phyloP scores from a whole-genome alignment of 2,329 filamentous ascomycete genomes.

The Talaromyces amestolkiae region DNA sequence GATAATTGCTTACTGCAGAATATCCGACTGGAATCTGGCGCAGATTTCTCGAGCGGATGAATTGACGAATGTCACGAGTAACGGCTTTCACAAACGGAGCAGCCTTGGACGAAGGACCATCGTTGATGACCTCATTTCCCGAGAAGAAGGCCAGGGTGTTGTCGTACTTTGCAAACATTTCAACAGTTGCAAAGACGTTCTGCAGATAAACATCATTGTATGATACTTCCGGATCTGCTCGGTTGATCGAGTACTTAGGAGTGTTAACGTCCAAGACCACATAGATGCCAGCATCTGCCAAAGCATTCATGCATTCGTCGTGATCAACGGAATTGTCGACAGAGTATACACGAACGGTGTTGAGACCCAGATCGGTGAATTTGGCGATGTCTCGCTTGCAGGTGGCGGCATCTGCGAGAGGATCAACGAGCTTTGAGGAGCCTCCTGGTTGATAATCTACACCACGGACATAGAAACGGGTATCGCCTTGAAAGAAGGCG shows the following conservation, averaged over 20 bases:
- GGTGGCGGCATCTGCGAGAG: constrained; percentile 65
- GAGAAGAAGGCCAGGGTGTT: constrained; percentile 88
- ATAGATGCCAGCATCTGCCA: constrained; percentile 86
- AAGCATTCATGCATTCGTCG: constrained; percentile 77
- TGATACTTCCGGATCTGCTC: constrained; percentile 66
- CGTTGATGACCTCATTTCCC: constrained; percentile 77
- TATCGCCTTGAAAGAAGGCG: constrained; percentile 62
- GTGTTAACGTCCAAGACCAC: constrained; percentile 89
- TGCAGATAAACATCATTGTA: constrained; percentile 88
- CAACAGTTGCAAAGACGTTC: constrained; percentile 82
- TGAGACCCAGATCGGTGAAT: constrained; percentile 83
- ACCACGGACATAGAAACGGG: constrained; percentile 55
- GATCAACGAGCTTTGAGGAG: constrained; percentile 64
- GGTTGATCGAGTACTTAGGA: constrained; percentile 85
- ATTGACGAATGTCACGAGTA: constrained; percentile 73
- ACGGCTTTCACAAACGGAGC: constrained; percentile 76
- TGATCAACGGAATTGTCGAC: constrained; percentile 83
- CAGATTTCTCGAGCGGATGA: constrained; percentile 61
- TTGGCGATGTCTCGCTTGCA: constrained; percentile 78
- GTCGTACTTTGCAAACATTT: constrained; percentile 75
- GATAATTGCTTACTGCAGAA: constrained; percentile 45
- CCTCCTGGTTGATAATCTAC: constrained; percentile 67
- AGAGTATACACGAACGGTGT: constrained; percentile 89
- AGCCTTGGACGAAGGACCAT: constrained; percentile 61
- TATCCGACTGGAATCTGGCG: constrained; percentile 73